A percentile compares a stretch with the other conserved stretches of the same genome.
Conservation (phyloP, 1,284 basidiomycete genomes). For the Mycosarcoma mackinlayi region DNA sequence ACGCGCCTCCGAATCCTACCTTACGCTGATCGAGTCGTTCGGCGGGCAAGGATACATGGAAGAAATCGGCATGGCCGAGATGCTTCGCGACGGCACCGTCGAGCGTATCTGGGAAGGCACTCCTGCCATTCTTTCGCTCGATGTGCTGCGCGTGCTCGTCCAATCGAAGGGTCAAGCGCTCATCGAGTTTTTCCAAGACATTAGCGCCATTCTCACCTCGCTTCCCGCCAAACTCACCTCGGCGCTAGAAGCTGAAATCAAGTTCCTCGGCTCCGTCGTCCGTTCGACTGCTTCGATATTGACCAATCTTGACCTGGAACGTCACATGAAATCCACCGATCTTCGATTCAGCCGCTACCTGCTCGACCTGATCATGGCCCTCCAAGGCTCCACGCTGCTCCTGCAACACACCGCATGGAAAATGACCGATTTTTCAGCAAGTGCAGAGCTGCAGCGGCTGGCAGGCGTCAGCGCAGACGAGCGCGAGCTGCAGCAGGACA, state of each 20-base stretch:
- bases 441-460: constrained; percentile 16
- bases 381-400: constrained; percentile 32
- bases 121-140: constrained; percentile 75
- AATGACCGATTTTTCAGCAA: constrained; percentile 2
- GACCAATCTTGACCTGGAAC: constrained; percentile 14
- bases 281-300: constrained; percentile 10
- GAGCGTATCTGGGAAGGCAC: constrained; percentile 83
- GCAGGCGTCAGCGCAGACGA: constrained; percentile 15
- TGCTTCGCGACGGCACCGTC: constrained; percentile 77
- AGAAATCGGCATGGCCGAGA: constrained; percentile 71
- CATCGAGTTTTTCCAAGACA: constrained; percentile 69
- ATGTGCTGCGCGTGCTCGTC: constrained; percentile 74
- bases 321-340: constrained; percentile 30
- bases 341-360: constrained; percentile 36
- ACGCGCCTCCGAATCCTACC: constrained; percentile 75
- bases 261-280: constrained; percentile 14
- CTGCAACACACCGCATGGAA: constrained; percentile 49
- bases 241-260: constrained; percentile 14
- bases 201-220: constrained; percentile 12
- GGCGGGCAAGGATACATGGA: constrained; percentile 87
- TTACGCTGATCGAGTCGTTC: constrained; percentile 79
- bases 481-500: constrained; percentile 18
- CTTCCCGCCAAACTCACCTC: constrained; percentile 4
- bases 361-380: constrained; percentile 47
- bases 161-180: constrained; percentile 70